phyloP scores from a whole-genome alignment of 2,329 filamentous ascomycete genomes.

The Periconia macrospinosa region DNA sequence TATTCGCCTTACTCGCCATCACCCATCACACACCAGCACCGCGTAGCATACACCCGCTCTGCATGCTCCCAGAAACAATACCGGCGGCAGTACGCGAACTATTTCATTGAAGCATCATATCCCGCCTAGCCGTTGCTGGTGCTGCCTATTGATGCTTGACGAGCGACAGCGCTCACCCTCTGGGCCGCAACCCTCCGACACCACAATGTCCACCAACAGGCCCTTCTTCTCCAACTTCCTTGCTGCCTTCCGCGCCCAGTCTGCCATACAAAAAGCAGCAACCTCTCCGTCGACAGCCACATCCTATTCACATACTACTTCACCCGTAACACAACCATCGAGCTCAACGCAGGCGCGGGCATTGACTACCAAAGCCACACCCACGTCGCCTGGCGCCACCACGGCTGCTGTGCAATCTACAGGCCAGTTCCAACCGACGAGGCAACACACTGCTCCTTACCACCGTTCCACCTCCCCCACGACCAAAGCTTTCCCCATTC shows the following conservation, averaged over 20 bases:
- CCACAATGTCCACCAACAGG: constrained; percentile 64
- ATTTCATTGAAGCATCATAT: not conserved
- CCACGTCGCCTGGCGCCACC: constrained; percentile 37
- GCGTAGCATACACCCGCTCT: not conserved
- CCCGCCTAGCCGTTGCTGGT: not conserved
- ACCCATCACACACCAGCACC: constrained; percentile 2
- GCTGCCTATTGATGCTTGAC: constrained; percentile 28
- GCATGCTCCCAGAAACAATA: constrained; percentile 9
- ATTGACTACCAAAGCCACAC: constrained; percentile 37
- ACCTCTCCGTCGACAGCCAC: constrained; percentile 43
- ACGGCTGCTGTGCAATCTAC: constrained; percentile 44
- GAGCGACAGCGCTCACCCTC: constrained; percentile 24
- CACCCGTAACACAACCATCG: constrained; percentile 39
- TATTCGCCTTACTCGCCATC: constrained; percentile 3
- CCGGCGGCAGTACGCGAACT: constrained; percentile 4
- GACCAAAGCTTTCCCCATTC: constrained; percentile 40
- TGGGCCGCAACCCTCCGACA: constrained; percentile 16
- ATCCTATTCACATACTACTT: constrained; percentile 37
- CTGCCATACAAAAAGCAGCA: constrained; percentile 60
- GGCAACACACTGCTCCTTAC: constrained; percentile 43
- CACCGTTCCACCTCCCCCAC: constrained; percentile 42
- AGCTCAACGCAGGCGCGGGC: constrained; percentile 45
- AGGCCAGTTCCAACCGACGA: constrained; percentile 45
- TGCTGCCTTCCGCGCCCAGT: constrained; percentile 67
- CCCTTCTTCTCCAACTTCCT: constrained; percentile 70